These are phyloP conservation scores for Candida yuanshanica DNA, from an alignment of 805 yeast genomes.

Conservation along the genomic window DNA sequence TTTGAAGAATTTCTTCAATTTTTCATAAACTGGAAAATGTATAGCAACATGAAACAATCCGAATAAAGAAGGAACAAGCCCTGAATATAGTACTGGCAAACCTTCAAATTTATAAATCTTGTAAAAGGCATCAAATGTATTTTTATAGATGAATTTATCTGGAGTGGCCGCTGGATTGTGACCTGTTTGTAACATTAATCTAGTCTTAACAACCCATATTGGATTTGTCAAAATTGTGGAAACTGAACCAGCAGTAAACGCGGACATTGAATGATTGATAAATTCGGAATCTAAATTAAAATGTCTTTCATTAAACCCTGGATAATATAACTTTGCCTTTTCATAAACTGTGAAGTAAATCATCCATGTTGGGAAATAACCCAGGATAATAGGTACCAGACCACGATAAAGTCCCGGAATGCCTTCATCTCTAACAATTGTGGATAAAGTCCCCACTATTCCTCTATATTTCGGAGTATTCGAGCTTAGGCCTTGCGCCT, in stretches of 20 bases:
- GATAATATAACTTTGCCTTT: slow-evolving; percentile 55
- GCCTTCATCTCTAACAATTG: slow-evolving; percentile 76
- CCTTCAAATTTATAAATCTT: slow-evolving; percentile 83
- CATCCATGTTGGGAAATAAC: slow-evolving; percentile 97
- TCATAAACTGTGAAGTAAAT: slow-evolving; percentile 91
- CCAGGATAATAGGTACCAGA: slow-evolving; percentile 83
- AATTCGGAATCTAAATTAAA: slow-evolving; percentile 25
- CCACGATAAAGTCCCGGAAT: slow-evolving; percentile 82
- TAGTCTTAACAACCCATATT: slow-evolving; percentile 95
- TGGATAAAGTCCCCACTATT: slow-evolving; percentile 53
- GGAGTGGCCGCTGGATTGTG: slow-evolving; percentile 12
- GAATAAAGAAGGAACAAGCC: slow-evolving; percentile 82
- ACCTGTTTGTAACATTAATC: slow-evolving; percentile 79
- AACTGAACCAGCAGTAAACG: slow-evolving; percentile 83
- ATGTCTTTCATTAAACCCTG: slow-evolving; percentile 29
- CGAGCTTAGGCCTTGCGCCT: slow-evolving; percentile 65
- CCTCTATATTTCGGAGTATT: slow-evolving; percentile 40
- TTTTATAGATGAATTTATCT: slow-evolving; percentile 45
- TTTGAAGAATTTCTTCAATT: slow-evolving; percentile 52
- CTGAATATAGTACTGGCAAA: slow-evolving; percentile 73
- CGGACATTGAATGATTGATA: slow-evolving; percentile 43
- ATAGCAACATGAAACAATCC: slow-evolving; percentile 93
- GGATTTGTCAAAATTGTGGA: slow-evolving; percentile 88
- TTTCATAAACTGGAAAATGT: slow-evolving; percentile 91
- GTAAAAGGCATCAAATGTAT: slow-evolving; percentile 78